Base-by-base conservation (phyloP, 2,329 filamentous ascomycete species). In the Bipolaris cookei region DNA sequence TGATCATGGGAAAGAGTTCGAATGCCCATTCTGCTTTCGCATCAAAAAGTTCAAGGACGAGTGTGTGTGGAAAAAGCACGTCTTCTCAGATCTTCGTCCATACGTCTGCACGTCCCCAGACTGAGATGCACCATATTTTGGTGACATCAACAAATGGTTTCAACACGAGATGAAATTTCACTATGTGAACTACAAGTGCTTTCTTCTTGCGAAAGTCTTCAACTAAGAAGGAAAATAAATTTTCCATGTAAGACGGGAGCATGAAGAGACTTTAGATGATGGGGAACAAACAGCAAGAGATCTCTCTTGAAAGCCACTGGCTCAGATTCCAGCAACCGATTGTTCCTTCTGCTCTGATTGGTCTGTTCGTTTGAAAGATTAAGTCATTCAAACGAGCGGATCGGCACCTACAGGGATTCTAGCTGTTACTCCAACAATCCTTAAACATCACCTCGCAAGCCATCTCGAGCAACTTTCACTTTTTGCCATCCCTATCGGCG, bases 41-140 rank as follows among this genome's bases (percentile, higher is more conserved):
- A 43, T 43, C 41, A 43, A 43, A 30, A 43, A 43, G 23, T 28
- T 43, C 41, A 43, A 43, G 23, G 30, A n/a, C 8, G 41, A 43
- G 23, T 23, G 41, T n/a, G 18, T 43, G 21, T 43, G 41, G 41
- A 43, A 23, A 18, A 43, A 43, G 41, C 41, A 43, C n/a, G 41
- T 43, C 8, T 43, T 43, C 16, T 28, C 41, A 6, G 41, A 43
- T 43, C 41, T 43, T 30, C 41, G 41, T 43, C n/a, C 41, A 43
- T 43, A 43, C 3, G 41, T 43, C 41, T 43, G 41, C 23, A 43
- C 41, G 16, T 43, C 30, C 16, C 41, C 41, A 28, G 23, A 30
- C 23, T 43, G 41, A 4, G 23, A 43, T 18, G 41, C 41, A 11
- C 41, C 41, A 21, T 43, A 43, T 43, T 43, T 43, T 23, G 23